Conservation (phyloP, 2,329 filamentous ascomycete genomes). For the Colletotrichum sp. region DNA sequence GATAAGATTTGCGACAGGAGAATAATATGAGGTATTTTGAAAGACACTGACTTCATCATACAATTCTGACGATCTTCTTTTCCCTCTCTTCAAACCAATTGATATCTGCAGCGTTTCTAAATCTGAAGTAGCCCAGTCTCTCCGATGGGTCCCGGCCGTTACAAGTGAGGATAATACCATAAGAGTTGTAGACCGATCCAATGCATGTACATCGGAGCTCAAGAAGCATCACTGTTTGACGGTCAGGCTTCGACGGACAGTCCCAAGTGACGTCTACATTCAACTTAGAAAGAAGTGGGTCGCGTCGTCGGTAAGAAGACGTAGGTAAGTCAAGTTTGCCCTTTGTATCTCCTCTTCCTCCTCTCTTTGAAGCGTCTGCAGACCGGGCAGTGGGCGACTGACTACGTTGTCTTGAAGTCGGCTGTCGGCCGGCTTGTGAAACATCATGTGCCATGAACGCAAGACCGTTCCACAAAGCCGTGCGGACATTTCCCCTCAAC, state of each 20-base stretch:
- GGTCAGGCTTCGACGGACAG: accelerated
- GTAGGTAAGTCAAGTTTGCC: accelerated
- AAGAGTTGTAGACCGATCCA: accelerated
- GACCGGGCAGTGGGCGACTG: neutral
- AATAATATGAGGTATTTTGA: no score
- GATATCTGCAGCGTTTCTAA: no score
- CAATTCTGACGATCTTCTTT: no score
- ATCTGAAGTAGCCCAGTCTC: accelerated
- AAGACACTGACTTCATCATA: no score
- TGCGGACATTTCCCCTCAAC: accelerated
- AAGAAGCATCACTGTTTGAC: neutral
- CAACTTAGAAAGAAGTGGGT: accelerated
- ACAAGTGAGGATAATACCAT: neutral
- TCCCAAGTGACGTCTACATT: neutral
- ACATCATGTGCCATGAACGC: accelerated
- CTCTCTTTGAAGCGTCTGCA: no score
- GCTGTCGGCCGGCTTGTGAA: accelerated
- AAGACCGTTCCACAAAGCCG: neutral
- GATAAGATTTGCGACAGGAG: no score
- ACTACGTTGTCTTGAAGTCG: neutral
- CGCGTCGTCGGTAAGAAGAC: neutral
- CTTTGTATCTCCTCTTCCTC: neutral
- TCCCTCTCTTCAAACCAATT: no score
- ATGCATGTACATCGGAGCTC: neutral
- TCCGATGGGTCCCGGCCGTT: neutral